These are phyloP conservation scores for Lepidium africanum DNA, from an alignment of 345 rosid species.

Conservation along the genomic window DNA sequence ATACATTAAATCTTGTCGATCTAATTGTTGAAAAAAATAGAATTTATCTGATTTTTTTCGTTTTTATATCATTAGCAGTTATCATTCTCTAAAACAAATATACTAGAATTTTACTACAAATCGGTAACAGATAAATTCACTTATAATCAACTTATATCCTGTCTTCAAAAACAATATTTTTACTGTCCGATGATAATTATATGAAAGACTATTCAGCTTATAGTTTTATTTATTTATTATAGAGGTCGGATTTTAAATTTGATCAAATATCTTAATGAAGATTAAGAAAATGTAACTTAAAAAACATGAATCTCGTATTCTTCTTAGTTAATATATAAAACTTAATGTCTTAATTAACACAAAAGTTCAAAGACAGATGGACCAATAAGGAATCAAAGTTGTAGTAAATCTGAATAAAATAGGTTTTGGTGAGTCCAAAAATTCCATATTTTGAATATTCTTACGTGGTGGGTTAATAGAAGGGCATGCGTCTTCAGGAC, in stretches of 20 bases:
- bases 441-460: conserved; percentile 7
- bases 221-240: neutral
- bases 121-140: neutral
- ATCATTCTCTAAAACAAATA: neutral
- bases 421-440: neutral
- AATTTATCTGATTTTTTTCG: too few relatives aligned
- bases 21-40: too few relatives aligned
- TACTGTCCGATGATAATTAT: neutral
- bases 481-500: conserved; percentile 29
- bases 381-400: conserved; percentile 19
- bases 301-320: neutral
- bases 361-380: neutral
- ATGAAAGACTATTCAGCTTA: neutral
- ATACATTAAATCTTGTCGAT: too few relatives aligned
- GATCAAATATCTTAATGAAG: neutral
- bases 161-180: neutral
- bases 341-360: neutral
- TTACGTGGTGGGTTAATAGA: conserved; percentile 16
- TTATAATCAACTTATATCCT: neutral
- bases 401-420: neutral
- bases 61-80: neutral
- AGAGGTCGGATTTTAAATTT: neutral
- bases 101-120: neutral
- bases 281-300: neutral
- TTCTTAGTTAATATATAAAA: too few relatives aligned